These are phyloP conservation scores for Astathelohania contejeani DNA, from an alignment of 371 early-diverging fungal species.

Conservation along the genomic window DNA sequence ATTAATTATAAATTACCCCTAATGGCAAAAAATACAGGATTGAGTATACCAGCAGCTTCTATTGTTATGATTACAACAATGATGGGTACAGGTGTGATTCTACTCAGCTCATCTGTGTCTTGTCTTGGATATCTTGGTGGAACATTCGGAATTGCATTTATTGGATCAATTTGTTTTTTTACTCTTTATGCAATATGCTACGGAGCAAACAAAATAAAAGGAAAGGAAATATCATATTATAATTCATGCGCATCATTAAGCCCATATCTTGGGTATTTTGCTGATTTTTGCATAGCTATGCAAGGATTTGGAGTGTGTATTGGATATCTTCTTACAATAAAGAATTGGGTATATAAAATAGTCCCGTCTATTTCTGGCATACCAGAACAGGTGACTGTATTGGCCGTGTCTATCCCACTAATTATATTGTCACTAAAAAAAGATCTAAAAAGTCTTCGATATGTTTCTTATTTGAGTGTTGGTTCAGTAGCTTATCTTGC, in stretches of 20 bases:
- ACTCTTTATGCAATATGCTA: conserved; percentile 35
- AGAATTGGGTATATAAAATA: too few species aligned
- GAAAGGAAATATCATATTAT: conserved; percentile 18
- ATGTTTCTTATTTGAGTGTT: conserved; percentile 18
- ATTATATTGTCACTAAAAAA: conserved; percentile 9
- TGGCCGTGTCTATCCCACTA: neutral
- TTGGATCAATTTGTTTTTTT: conserved; percentile 32
- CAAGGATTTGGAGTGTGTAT: conserved; percentile 27
- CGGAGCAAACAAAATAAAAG: conserved; percentile 27
- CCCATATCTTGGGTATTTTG: conserved; percentile 19
- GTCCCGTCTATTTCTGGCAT: too few species aligned
- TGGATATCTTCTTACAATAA: conserved; percentile 21
- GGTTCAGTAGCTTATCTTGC: conserved; percentile 15
- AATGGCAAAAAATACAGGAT: conserved; percentile 20
- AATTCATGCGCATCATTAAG: conserved; percentile 9
- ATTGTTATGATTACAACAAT: conserved; percentile 43
- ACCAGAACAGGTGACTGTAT: neutral
- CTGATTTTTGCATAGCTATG: conserved; percentile 22
- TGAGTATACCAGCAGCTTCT: conserved; percentile 22
- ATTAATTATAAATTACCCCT: too few species aligned
- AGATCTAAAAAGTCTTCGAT: conserved; percentile 10
- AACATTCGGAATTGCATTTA: conserved; percentile 15
- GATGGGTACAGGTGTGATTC: conserved; percentile 47
- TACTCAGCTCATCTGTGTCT: conserved; percentile 40
- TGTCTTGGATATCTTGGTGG: conserved; percentile 35